phyloP scores from a whole-genome alignment of 2,329 filamentous ascomycete genomes.

The Diaporthe vexans region DNA sequence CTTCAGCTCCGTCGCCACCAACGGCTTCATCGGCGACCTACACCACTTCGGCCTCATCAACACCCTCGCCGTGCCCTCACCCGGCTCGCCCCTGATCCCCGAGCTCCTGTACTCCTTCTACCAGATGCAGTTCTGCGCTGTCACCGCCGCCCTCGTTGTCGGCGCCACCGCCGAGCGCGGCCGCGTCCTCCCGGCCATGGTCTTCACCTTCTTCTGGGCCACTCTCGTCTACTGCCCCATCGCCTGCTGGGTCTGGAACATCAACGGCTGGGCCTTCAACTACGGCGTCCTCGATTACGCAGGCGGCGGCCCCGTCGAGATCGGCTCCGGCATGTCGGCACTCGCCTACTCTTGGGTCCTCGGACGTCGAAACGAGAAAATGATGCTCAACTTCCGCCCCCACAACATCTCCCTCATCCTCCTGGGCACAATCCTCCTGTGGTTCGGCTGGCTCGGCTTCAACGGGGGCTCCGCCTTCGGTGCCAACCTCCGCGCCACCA shows the following conservation, averaged over 20 bases:
- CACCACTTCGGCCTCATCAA: constrained; percentile 90
- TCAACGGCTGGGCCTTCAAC: constrained; percentile 91
- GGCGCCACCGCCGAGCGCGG: constrained; percentile 95
- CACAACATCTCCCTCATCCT: constrained; percentile 99
- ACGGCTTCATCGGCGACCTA: constrained; percentile 92
- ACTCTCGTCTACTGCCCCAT: constrained; percentile 98
- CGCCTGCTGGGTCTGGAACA: constrained; percentile 96
- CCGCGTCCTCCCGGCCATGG: constrained; percentile 91
- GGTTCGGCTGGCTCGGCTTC: constrained; percentile 99
- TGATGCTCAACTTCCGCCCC: constrained; percentile 99
- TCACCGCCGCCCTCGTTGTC: constrained; percentile 91
- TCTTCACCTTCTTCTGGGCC: constrained; percentile 96
- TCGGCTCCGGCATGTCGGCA: constrained; percentile 92
- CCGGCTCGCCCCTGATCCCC: constrained; percentile 88
- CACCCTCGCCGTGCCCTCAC: constrained; percentile 86
- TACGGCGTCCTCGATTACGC: constrained; percentile 97
- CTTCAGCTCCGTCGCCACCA: constrained; percentile 85
- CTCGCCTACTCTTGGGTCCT: constrained; percentile 97
- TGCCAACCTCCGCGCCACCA: constrained; percentile 91
- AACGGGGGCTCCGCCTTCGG: constrained; percentile 97
- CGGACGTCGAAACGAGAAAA: constrained; percentile 95
- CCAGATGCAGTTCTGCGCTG: constrained; percentile 98
- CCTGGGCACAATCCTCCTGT: constrained; percentile 93
- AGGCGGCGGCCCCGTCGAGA: constrained; percentile 96
- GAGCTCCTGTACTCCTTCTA: constrained; percentile 96